Evolutionary conservation across 163 green algal genomes (phyloP).

Genomic region (Chloroidium sp.): DNA sequence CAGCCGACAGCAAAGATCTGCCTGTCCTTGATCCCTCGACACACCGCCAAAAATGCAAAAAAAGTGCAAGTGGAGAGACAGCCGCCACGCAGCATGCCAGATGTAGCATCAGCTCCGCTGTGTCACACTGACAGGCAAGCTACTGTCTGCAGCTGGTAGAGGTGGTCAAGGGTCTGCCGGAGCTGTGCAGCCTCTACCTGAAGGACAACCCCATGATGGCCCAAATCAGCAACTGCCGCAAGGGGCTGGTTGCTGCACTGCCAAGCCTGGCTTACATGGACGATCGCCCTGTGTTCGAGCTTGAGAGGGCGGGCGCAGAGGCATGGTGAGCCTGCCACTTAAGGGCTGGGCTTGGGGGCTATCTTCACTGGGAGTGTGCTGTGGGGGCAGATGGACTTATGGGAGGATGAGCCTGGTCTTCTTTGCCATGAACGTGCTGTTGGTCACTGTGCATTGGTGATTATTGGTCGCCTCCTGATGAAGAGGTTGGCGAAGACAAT

Average conservation of each 20-base stretch:
- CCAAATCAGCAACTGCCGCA: slow-evolving; percentile 65
- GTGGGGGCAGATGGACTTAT: too few species aligned
- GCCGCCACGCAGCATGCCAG: not conserved
- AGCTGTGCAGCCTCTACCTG: slow-evolving; percentile 73
- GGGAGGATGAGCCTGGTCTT: too few species aligned
- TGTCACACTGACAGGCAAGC: too few species aligned
- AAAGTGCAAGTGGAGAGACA: too few species aligned
- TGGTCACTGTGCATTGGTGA: not conserved
- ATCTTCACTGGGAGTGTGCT: too few species aligned
- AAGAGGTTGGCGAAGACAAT: too few species aligned
- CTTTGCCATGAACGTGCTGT: too few species aligned
- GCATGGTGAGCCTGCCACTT: slow-evolving; percentile 51
- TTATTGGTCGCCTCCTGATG: too few species aligned
- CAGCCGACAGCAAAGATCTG: too few species aligned
- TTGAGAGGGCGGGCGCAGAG: slow-evolving; percentile 54
- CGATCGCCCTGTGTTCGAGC: slow-evolving; percentile 69
- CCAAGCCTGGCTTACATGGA: slow-evolving; percentile 72
- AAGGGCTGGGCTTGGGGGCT: not conserved
- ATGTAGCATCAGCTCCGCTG: not conserved
- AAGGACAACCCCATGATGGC: slow-evolving; percentile 69
- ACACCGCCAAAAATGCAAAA: too few species aligned
- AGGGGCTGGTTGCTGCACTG: slow-evolving; percentile 50
- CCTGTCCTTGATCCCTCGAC: too few species aligned
- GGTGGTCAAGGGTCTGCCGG: slow-evolving; percentile 29
- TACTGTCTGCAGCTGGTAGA: slow-evolving; percentile 14